Percentiles rank a stretch among this genome's conserved stretches.
Conservation (phyloP, 129 eudicot species). For the Flaveria bidentis region DNA sequence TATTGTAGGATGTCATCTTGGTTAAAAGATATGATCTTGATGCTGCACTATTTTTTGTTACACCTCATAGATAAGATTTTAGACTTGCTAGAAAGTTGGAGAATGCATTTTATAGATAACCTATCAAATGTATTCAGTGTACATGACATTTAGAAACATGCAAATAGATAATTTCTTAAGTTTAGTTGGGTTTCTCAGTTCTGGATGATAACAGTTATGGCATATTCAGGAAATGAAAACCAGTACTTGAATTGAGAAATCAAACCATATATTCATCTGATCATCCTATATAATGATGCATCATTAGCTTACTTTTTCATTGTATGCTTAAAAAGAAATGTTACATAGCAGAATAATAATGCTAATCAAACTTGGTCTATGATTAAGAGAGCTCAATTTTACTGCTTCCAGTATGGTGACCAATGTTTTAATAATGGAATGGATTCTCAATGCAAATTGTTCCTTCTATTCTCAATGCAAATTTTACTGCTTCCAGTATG, state of each 20-base stretch:
- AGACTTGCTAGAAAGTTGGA: conserved; percentile 11
- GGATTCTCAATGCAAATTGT: conserved; percentile 14
- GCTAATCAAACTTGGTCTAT: conserved; percentile 15
- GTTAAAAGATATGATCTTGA: conserved; percentile 19
- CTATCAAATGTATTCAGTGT: not conserved
- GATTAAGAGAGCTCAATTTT: not conserved
- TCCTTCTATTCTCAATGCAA: conserved; percentile 15
- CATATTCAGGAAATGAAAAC: conserved; percentile 14
- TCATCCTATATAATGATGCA: conserved; percentile 7
- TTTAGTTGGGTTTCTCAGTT: conserved; percentile 10
- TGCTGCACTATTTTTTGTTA: conserved; percentile 5
- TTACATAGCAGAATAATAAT: conserved; percentile 4
- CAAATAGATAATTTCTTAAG: conserved; percentile 1
- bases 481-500: no score
- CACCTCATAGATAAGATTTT: not conserved
- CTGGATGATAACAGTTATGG: conserved; percentile 20
- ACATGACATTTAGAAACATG: not conserved
- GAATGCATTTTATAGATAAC: conserved; percentile 1
- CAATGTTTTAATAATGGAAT: not conserved
- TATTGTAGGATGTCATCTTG: conserved; percentile 17
- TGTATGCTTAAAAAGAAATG: conserved; percentile 9
- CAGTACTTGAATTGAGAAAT: not conserved
- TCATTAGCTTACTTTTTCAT: not conserved
- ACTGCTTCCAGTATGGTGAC: conserved; percentile 23
- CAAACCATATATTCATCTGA: not conserved